Evolutionary conservation across 2,329 filamentous ascomycete genomes (phyloP), one percentile per base, ranked within the genome.

Genomic region (Trichophyton rubrum): DNA sequence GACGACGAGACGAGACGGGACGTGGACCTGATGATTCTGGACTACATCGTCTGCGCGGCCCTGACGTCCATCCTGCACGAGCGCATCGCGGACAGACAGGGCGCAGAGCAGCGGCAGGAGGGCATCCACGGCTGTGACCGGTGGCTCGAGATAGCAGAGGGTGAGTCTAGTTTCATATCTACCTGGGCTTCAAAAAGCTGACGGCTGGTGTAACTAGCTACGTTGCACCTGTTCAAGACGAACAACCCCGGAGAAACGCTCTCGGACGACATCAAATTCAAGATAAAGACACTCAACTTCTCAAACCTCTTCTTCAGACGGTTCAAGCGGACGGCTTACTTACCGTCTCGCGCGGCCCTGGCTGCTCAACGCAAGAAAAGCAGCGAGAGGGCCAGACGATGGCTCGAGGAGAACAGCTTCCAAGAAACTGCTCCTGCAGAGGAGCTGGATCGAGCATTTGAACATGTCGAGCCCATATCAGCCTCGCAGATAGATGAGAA

Each of bases 1-100:
- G 22, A 33, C 22, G 49, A 38, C 27, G 58, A 59, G 27, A 55
- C 47, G 3, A 17, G 58, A 15, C 22, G 75, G 22, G 78, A 82
- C 17, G 77, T 82, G 13, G 78, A 84, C 64, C 67, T 77, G 40
- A 76, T 81, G 68, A 81, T 83, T 49, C 70, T 83, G n/a, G 82
- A 84, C 66, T 83, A 82, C 64, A 68, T 83, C 3, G 66, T 78
- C 45, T 78, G 76, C 70, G 74, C 77, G 53, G 73, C 78, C 6
- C 77, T 75, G 47, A 68, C 74, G 20, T 68, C 70, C 43, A 69
- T 79, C 3, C 67, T 82, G 38, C 68, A 71, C 27, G 71, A 73
- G 61, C 63, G 59, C 55, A 63, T 51, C 59, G 60, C 57, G 45
- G 45, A 65, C 41, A 49, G 47, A 41, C 43, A 33, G 8, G 35